A percentile compares a stretch with the other conserved stretches of the same genome.
phyloP scores from a whole-genome alignment of 495 filamentous ascomycete genomes.

The Elaphomyces granulatus region DNA sequence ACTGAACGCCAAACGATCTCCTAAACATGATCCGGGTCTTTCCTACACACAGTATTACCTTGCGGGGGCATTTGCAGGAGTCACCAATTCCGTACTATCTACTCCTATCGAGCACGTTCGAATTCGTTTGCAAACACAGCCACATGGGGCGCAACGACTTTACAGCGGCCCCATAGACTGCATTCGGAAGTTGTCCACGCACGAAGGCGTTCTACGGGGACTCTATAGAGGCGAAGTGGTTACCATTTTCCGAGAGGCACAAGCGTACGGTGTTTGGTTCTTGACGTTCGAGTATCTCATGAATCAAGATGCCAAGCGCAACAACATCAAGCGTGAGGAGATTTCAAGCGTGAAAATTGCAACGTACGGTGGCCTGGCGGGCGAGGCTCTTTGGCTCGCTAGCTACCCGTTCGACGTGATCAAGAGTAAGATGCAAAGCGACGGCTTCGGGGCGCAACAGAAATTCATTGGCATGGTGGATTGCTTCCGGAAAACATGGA shows the following conservation, averaged over 20 bases:
- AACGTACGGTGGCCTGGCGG: conserved; percentile 81
- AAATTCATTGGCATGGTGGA: conserved; percentile 73
- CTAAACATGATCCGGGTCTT: conserved; percentile 31
- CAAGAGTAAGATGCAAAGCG: conserved; percentile 99
- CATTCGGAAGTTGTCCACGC: conserved; percentile 61
- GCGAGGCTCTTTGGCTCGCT: conserved; percentile 81
- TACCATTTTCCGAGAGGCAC: conserved; percentile 75
- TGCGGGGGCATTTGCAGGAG: conserved; percentile 79
- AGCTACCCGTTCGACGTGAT: conserved; percentile 95
- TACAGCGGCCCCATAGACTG: conserved; percentile 84
- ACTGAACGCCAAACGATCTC: conserved; percentile 44
- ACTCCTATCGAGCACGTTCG: conserved; percentile 93
- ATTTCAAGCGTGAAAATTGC: conserved; percentile 77
- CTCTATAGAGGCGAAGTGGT: conserved; percentile 79
- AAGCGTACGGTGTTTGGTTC: conserved; percentile 95
- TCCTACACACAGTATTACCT: conserved; percentile 78
- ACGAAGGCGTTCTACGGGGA: conserved; percentile 50
- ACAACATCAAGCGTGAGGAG: conserved; percentile 56
- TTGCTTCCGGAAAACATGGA: conserved; percentile 74
- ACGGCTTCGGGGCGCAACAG: conserved; percentile 62
- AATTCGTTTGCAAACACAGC: conserved; percentile 95
- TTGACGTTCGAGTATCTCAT: conserved; percentile 90
- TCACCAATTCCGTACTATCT: conserved; percentile 80
- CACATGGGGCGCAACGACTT: conserved; percentile 62
- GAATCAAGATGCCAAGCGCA: conserved; percentile 70